Evolutionary conservation across 192 early-diverging fungal species (phyloP), one percentile per base, ranked within the genome.

Genomic region (Geranomyces variabilis): DNA sequence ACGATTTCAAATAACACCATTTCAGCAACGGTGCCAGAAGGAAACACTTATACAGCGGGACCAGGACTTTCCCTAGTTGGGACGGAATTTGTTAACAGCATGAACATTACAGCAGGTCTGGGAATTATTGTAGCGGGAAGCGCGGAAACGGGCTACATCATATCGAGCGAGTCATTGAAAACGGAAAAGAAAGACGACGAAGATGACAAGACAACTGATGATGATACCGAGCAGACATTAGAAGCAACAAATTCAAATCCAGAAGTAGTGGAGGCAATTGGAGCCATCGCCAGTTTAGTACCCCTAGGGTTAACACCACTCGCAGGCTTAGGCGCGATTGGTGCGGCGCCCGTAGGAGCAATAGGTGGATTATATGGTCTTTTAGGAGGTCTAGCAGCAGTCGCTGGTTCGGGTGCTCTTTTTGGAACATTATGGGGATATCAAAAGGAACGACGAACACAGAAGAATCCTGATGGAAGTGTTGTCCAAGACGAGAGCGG

Each of bases 121-220:
- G 60, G 60, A 12, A 62, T 62, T 14, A 10, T 34, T 26, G 60
- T 62, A 9, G 22, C 22, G 26, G 60, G 60, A 12, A 19, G 12
- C 8, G 60, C 24, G 24, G 60, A 26, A 13, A 62, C 60, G 6
- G 60, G 60, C 13, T 62, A 33, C 60, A 62, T 33, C 33, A 62
- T 62, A 10, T 34, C 30, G 8, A 15, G 12, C 33, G 28, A 62
- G 34, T 10, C 8, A 22, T 34, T 33, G 10, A 36, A 62, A 33
- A 36, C 8, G 12, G 10, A 13, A 13, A 34, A 62, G 7, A 33
- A 62, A 10, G 60, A 62, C 34, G 26, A 28, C 12, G 60, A 62
- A 6, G 29, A 26, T 7, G 33, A 34, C 10, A 34, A 62, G 22
- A 62, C 8, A 10, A 24, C 12, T 57, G 19, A 47, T 47, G 56